Percentiles rank a stretch among this genome's conserved stretches.
Evolutionary conservation across 192 early-diverging fungal species (phyloP).

Genomic region (Lunasporangiospora selenospora): DNA sequence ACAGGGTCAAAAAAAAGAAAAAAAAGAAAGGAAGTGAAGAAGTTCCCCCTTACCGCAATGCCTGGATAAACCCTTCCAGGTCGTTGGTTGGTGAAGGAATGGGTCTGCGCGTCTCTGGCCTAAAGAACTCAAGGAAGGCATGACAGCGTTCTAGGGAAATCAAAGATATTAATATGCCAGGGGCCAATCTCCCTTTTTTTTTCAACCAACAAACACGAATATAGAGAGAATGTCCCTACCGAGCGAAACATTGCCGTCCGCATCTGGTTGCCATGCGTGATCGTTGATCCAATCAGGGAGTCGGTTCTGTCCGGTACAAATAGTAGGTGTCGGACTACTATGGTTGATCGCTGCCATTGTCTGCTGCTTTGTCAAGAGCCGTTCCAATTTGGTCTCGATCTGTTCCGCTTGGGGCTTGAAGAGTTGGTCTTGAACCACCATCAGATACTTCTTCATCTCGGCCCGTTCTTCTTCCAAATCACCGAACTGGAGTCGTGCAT

Average conservation of each 20-base stretch:
- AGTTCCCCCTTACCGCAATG: constrained; percentile 43
- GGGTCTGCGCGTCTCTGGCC: constrained; percentile 18
- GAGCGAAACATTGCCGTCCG: too few relatives aligned
- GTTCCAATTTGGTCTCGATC: constrained; percentile 23
- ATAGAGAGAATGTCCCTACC: too few relatives aligned
- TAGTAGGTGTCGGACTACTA: too few relatives aligned
- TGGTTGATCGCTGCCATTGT: too few relatives aligned
- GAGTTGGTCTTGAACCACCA: constrained; percentile 51
- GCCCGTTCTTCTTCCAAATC: constrained; percentile 51
- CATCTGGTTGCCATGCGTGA: too few relatives aligned
- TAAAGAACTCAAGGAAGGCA: constrained; percentile 54
- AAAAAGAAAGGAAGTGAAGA: neutral
- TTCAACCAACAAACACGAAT: constrained; percentile 45
- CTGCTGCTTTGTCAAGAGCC: constrained; percentile 23
- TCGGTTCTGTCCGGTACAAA: too few relatives aligned
- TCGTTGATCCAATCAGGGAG: too few relatives aligned
- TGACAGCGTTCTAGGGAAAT: constrained; percentile 52
- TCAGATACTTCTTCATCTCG: constrained; percentile 54
- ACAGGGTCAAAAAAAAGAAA: too few relatives aligned
- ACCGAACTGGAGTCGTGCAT: constrained; percentile 51
- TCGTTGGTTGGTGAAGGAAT: constrained; percentile 37
- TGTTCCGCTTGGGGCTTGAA: constrained; percentile 54
- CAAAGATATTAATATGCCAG: constrained; percentile 13
- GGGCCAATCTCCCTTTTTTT: constrained; percentile 23
- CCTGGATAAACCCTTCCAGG: constrained; percentile 52